Base-by-base conservation (phyloP, 2,329 filamentous ascomycete genomes). In the Hypocrella siamensis region DNA sequence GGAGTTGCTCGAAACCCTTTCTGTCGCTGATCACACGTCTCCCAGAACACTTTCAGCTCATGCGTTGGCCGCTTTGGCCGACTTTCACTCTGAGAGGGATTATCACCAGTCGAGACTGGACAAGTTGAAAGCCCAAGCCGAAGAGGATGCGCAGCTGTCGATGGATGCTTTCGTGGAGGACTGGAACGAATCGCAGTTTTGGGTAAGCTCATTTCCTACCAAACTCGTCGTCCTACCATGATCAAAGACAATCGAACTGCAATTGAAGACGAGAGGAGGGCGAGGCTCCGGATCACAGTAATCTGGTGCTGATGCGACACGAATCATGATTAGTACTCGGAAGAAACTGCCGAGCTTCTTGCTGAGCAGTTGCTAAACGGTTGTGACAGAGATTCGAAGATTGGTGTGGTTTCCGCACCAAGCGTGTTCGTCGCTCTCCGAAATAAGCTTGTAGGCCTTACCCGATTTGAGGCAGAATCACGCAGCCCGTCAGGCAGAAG, bases 161-260 rank as follows among this genome's bases (percentile, higher is more conserved):
- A 88, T 88, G 70, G 71, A 79, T 19, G 60, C 67, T 2, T 90
- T 88, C 45, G 63, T 64, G 2, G 82, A 88, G 53, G 77, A 88
- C 52, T 90, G 82, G 82, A 82, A 86, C 46, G 70, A 78, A 46
- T 79, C 71, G 38, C 81, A 88, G 54, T 90, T 90, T 46, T 90
- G 82, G 81, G 75, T 81, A 60, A 25, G 62, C 48, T 14, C 19
- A 21, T 12, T n/a, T 19, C 10, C 21, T 7, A 7, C 21, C 7
- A 22, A 12, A 7, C 21, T 12, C 21, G 21, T 22, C 21, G 21
- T 22, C 12, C 12, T 22, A 22, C 21, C 21, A 22, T 22, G 7
- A 7, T 12, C 21, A 7, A 7, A 7, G n/a, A n/a, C n/a, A n/a
- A n/a, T n/a, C n/a, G n/a, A n/a, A n/a, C n/a, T n/a, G n/a, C n/a